Conservation (phyloP, 495 filamentous ascomycete species). For the Penicillium silybi region DNA sequence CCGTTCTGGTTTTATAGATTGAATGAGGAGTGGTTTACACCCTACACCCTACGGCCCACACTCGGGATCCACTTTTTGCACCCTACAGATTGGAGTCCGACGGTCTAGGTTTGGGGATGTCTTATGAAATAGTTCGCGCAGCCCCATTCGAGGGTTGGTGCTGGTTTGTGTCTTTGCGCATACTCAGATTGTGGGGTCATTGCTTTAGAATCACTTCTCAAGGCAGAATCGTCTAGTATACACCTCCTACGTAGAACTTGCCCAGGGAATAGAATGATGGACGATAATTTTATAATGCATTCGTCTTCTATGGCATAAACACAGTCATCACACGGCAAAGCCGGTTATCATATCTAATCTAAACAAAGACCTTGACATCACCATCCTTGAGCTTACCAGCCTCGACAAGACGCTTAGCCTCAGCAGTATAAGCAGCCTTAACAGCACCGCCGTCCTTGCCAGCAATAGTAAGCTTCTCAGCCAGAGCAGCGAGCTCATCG, state of each 20-base stretch:
- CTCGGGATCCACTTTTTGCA: neutral
- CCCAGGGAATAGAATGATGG: neutral
- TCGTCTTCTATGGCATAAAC: neutral
- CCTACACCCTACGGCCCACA: neutral
- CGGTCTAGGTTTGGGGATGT: no score
- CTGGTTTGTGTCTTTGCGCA: no score
- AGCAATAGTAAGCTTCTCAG: slow-evolving; percentile 61
- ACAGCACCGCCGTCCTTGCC: slow-evolving; percentile 55
- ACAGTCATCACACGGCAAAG: neutral
- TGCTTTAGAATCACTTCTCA: no score
- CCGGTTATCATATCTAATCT: slow-evolving; percentile 11
- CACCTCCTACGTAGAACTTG: no score
- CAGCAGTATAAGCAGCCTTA: slow-evolving; percentile 63
- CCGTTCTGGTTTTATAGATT: neutral
- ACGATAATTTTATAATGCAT: neutral
- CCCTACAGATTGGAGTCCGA: neutral
- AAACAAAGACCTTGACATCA: slow-evolving; percentile 57
- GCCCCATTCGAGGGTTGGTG: no score
- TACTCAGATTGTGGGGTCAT: no score
- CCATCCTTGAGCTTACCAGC: slow-evolving; percentile 82
- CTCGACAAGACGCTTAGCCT: slow-evolving; percentile 67
- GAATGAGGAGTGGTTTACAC: neutral
- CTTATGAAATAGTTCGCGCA: no score
- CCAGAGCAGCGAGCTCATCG: slow-evolving; percentile 79
- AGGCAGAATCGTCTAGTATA: no score